Percentiles rank a stretch among this genome's conserved stretches.
Evolutionary conservation across 768 basidiomycete species (phyloP).

Genomic region (Boletus rex-veris): DNA sequence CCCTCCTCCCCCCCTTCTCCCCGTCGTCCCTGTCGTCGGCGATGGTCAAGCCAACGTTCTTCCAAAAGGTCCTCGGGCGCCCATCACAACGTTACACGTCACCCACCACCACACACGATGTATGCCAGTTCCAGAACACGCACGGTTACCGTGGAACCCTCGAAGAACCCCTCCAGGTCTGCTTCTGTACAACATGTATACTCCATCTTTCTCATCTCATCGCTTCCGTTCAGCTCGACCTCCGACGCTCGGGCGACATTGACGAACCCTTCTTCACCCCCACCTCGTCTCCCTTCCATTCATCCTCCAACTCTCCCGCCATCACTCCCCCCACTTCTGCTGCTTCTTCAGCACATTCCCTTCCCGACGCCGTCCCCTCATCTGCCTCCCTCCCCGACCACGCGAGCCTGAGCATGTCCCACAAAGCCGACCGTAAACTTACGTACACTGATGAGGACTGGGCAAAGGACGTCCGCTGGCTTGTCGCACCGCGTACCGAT

Average conservation of each 20-base stretch:
- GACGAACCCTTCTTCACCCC: constrained; percentile 53
- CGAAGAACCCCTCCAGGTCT: constrained; percentile 19
- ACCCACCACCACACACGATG: constrained; percentile 15
- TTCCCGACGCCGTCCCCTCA: constrained; percentile 36
- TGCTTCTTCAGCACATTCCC: constrained; percentile 29
- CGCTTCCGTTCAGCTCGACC: constrained; percentile 12
- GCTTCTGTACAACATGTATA: constrained; percentile 1
- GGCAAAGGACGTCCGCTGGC: constrained; percentile 67
- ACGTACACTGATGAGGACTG: constrained; percentile 57
- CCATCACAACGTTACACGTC: constrained; percentile 61
- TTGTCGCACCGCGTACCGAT: constrained; percentile 38
- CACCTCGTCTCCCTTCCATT: constrained; percentile 15
- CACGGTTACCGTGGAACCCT: constrained; percentile 6
- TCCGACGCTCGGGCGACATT: constrained; percentile 24
- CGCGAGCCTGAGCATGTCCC: constrained; percentile 18
- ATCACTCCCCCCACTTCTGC: constrained; percentile 23
- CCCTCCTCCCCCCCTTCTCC: not conserved
- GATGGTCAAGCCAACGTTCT: constrained; percentile 55
- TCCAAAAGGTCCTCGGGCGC: constrained; percentile 57
- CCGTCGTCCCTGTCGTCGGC: constrained; percentile 8
- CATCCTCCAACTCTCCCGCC: constrained; percentile 20
- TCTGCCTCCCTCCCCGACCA: constrained; percentile 30
- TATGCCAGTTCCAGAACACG: constrained; percentile 1
- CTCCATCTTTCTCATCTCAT: constrained; percentile 2
- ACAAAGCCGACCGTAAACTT: constrained; percentile 23